These are phyloP conservation scores for Sugiyamaella paludigena DNA, from an alignment of 1,139 yeast genomes.

Conservation along the genomic window DNA sequence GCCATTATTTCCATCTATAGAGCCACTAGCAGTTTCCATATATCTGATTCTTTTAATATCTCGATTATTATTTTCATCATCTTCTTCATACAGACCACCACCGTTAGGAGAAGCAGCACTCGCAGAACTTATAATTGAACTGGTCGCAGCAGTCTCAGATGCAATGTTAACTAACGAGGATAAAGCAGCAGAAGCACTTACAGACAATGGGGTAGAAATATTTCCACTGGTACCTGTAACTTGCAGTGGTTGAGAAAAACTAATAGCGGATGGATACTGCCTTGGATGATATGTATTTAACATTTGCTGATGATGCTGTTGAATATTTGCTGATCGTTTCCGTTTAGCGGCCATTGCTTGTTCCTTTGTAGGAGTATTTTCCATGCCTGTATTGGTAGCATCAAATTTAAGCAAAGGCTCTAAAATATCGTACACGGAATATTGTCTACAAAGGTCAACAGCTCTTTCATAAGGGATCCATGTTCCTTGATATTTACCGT, in stretches of 20 bases:
- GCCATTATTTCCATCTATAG: too few relatives aligned
- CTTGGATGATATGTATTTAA: conserved; percentile 8
- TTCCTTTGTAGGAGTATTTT: conserved; percentile 61
- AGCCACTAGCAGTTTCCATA: conserved; percentile 1
- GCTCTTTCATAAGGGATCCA: conserved; percentile 75
- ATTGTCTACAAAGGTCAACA: conserved; percentile 56
- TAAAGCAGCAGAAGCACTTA: conserved; percentile 24
- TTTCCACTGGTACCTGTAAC: conserved; percentile 20
- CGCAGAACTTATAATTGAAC: background rate
- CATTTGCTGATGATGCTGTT: conserved; percentile 9
- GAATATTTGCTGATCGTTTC: conserved; percentile 25
- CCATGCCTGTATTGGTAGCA: conserved; percentile 49
- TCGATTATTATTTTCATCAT: background rate
- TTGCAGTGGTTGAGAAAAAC: conserved; percentile 23
- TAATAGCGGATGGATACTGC: conserved; percentile 10
- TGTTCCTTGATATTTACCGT: conserved; percentile 93
- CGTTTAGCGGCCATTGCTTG: conserved; percentile 44
- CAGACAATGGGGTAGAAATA: conserved; percentile 21
- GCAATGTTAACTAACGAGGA: conserved; percentile 18
- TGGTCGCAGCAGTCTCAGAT: background rate
- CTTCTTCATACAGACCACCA: conserved; percentile 4
- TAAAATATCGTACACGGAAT: conserved; percentile 60
- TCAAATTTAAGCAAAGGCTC: conserved; percentile 64
- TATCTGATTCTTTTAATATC: background rate
- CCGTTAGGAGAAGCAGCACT: background rate